Conservation (phyloP, 1,284 basidiomycete species). For the Cryptococcus deneoformans region DNA sequence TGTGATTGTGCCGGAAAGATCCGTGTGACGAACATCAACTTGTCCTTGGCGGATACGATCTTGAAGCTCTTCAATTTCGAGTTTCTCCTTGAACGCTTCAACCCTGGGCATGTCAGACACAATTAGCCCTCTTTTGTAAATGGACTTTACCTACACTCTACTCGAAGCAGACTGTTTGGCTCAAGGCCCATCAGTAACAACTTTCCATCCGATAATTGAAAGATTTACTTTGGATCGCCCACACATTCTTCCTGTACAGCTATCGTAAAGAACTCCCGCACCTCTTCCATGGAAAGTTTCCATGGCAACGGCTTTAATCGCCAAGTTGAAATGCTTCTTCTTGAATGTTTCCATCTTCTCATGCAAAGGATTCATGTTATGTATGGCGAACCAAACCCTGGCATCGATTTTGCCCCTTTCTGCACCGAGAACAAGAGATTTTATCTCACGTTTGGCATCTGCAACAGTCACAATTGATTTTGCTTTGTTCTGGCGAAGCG, state of each 20-base stretch:
- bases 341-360: constrained; percentile 16
- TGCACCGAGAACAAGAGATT: constrained; percentile 3
- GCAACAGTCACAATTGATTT: constrained; percentile 5
- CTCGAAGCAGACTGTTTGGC: background rate
- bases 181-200: background rate
- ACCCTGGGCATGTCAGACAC: background rate
- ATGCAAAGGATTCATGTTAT: constrained; percentile 14
- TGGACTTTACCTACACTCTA: background rate
- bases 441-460: constrained; percentile 12
- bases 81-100: constrained; percentile 10
- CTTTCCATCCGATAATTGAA: too few species aligned
- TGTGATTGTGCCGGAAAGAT: constrained; percentile 10
- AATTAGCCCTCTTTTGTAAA: background rate
- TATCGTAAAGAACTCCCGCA: constrained; percentile 9
- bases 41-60: constrained; percentile 11
- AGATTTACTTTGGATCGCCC: background rate
- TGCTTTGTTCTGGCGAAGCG: constrained; percentile 5
- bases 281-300: constrained; percentile 7
- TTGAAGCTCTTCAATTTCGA: constrained; percentile 11
- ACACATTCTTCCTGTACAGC: constrained; percentile 8
- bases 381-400: constrained; percentile 12
- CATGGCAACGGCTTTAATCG: constrained; percentile 9
- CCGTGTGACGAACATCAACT: constrained; percentile 1
- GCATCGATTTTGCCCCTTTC: constrained; percentile 6
- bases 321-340: constrained; percentile 6